Percentiles rank a stretch among this genome's conserved stretches.
phyloP scores from a whole-genome alignment of 1,284 basidiomycete genomes.

The Pseudozyma sp. region DNA sequence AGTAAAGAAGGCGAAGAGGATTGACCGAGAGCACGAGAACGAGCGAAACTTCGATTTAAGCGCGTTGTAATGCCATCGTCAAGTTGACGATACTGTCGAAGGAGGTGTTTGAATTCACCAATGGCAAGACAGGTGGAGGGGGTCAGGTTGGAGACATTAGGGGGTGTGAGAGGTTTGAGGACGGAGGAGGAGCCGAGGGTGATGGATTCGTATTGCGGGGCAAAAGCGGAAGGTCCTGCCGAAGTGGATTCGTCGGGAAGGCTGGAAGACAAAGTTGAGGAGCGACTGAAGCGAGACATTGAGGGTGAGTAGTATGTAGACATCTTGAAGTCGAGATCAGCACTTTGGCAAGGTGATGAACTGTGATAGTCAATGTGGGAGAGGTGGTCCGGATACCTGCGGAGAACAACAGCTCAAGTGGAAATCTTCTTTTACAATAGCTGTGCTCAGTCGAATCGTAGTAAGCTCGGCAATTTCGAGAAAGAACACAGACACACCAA shows the following conservation, averaged over 20 bases:
- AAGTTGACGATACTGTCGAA: slow-evolving; percentile 61
- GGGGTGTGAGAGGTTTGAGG: slow-evolving; percentile 34
- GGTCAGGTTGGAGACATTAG: slow-evolving; percentile 47
- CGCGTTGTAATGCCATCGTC: slow-evolving; percentile 63
- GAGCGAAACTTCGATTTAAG: slow-evolving; percentile 57
- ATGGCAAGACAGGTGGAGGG: slow-evolving; percentile 53
- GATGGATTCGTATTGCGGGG: slow-evolving; percentile 32
- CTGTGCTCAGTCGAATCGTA: slow-evolving; percentile 22
- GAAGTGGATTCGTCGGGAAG: background rate
- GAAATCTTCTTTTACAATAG: slow-evolving; percentile 12
- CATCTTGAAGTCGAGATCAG: slow-evolving; percentile 10
- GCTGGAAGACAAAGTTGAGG: slow-evolving; percentile 4
- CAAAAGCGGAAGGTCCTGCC: slow-evolving; percentile 3
- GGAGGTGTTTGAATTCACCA: slow-evolving; percentile 58
- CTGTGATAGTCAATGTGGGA: background rate
- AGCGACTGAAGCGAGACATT: slow-evolving; percentile 30
- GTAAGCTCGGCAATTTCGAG: background rate
- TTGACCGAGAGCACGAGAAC: slow-evolving; percentile 53
- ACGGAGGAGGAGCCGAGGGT: slow-evolving; percentile 37
- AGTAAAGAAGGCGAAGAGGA: slow-evolving; percentile 56
- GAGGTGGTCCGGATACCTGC: background rate
- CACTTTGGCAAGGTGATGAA: background rate
- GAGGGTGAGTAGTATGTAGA: slow-evolving; percentile 46
- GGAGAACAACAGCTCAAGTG: background rate
- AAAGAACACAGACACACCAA: background rate